These are phyloP conservation scores for Straminergon stramineum DNA, from an alignment of 225 moss, liverwort and hornwort genomes.

Conservation along the genomic window DNA sequence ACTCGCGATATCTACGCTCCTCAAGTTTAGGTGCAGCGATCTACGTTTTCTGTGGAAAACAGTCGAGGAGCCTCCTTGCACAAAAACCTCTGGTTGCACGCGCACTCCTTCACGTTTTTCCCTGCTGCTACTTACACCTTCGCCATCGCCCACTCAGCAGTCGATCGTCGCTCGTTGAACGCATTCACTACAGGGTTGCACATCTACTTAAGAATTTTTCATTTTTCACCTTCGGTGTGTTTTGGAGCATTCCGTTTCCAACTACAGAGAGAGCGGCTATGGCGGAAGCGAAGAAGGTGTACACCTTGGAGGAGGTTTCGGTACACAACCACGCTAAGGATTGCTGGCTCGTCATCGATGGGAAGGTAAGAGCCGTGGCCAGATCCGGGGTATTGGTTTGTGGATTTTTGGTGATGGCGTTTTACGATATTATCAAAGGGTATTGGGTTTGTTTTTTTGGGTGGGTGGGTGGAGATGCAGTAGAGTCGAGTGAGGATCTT, in stretches of 20 bases:
- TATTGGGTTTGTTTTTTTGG: neutral
- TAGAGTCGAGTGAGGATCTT: neutral
- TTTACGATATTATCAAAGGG: neutral
- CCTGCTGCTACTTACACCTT: neutral
- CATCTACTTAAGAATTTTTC: neutral
- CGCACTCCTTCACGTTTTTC: neutral
- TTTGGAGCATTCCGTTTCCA: neutral
- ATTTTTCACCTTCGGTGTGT: neutral
- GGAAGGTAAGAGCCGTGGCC: slow-evolving; percentile 24
- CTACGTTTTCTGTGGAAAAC: neutral
- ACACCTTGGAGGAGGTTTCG: slow-evolving; percentile 35
- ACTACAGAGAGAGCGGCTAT: neutral
- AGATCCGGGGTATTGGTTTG: neutral
- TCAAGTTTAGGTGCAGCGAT: neutral
- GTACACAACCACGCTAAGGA: slow-evolving; percentile 48
- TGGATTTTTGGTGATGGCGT: neutral
- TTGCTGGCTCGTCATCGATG: slow-evolving; percentile 53
- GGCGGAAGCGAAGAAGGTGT: slow-evolving; percentile 31
- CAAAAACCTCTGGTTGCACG: neutral
- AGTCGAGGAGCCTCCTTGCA: neutral
- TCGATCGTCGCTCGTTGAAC: neutral
- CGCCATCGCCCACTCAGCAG: neutral
- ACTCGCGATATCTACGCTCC: neutral
- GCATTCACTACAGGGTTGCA: neutral
- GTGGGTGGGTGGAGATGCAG: neutral